Evolutionary conservation across 2,329 filamentous ascomycete genomes (phyloP).

Genomic region (Drechmeria coniospora): DNA sequence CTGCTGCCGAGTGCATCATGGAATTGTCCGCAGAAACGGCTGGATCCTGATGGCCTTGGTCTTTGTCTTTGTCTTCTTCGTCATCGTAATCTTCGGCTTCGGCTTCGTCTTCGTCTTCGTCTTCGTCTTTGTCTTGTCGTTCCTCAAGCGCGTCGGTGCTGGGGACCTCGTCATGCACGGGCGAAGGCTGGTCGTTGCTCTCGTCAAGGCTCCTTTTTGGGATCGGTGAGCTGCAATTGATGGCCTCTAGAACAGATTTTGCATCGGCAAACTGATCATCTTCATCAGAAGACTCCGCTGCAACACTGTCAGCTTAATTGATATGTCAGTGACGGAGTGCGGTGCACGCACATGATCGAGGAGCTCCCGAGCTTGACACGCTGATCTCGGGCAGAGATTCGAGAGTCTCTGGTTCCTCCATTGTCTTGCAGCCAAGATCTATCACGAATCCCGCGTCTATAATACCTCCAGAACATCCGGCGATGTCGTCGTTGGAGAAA

Average conservation of each 20-base stretch:
- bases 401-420: too few species aligned
- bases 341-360: constrained; percentile 35
- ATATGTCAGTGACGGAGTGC: too few species aligned
- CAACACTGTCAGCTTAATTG: constrained; percentile 13
- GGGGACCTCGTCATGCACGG: constrained; percentile 48
- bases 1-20: too few species aligned
- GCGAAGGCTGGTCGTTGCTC: constrained; percentile 32
- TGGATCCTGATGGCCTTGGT: too few species aligned
- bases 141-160: constrained; percentile 42
- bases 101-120: not conserved
- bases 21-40: too few species aligned
- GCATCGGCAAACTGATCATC: constrained; percentile 59
- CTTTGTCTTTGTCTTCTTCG: too few species aligned
- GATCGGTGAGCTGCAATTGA: constrained; percentile 31
- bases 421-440: too few species aligned
- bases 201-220: constrained; percentile 45
- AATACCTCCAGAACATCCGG: too few species aligned
- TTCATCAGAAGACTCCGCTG: constrained; percentile 42
- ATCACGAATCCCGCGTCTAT: too few species aligned
- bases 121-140: constrained; percentile 27
- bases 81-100: not conserved
- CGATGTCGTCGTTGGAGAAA: too few species aligned
- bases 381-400: constrained; percentile 16
- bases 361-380: constrained; percentile 40
- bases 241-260: constrained; percentile 33